These are phyloP conservation scores for Cornus controversa DNA, from an alignment of 148 eudicot genomes.

Conservation along the genomic window DNA sequence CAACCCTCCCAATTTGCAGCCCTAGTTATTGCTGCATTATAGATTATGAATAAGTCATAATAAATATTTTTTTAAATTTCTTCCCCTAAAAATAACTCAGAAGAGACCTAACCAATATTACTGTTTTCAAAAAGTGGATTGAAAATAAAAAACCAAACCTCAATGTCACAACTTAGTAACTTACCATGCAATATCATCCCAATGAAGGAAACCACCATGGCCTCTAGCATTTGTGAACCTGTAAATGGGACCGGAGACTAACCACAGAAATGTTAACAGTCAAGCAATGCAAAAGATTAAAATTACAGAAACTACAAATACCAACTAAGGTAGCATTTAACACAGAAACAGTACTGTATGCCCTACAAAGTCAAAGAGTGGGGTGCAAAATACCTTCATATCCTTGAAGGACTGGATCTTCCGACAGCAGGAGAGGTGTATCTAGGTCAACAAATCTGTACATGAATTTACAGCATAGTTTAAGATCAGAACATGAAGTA, in stretches of 20 bases:
- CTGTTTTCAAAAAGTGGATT: neutral
- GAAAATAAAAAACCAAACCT: neutral
- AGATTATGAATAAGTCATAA: neutral
- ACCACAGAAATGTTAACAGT: slow-evolving; percentile 3
- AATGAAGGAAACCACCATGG: slow-evolving; percentile 80
- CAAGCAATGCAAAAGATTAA: slow-evolving; percentile 2
- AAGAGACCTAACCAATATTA: neutral
- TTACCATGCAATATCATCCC: slow-evolving; percentile 67
- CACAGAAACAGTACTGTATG: neutral
- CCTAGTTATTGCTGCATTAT: neutral
- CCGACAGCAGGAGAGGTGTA: slow-evolving; percentile 77
- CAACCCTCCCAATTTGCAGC: too few species aligned
- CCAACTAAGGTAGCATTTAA: neutral
- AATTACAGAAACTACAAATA: neutral
- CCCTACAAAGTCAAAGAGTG: neutral
- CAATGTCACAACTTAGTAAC: slow-evolving; percentile 26
- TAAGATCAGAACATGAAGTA: neutral
- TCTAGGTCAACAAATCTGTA: slow-evolving; percentile 82
- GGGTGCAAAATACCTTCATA: slow-evolving; percentile 62
- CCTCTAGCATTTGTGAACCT: slow-evolving; percentile 79
- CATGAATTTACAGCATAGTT: neutral
- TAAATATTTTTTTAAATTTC: neutral
- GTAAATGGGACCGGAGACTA: slow-evolving; percentile 70
- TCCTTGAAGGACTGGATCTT: slow-evolving; percentile 83
- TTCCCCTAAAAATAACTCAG: neutral